phyloP scores from a whole-genome alignment of 371 early-diverging fungal genomes.

The Mucor ambiguus region DNA sequence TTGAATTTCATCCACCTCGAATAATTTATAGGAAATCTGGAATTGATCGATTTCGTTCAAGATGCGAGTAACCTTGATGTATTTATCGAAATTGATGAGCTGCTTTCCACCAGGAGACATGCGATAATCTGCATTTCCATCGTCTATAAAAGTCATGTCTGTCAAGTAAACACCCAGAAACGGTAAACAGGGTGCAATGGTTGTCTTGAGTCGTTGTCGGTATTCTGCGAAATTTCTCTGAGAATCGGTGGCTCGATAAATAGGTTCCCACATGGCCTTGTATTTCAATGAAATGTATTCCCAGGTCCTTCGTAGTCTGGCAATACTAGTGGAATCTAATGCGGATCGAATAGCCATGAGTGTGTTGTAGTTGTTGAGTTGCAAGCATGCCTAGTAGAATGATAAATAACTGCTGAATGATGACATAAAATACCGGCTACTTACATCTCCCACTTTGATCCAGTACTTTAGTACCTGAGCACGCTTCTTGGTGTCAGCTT shows the following conservation, averaged over 20 bases:
- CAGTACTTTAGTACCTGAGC: conserved; percentile 69
- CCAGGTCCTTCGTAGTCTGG: conserved; percentile 78
- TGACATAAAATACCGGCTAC: neutral
- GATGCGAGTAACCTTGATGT: conserved; percentile 62
- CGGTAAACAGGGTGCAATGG: conserved; percentile 76
- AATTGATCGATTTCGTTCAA: conserved; percentile 80
- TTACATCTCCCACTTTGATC: conserved; percentile 65
- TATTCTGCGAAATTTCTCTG: conserved; percentile 79
- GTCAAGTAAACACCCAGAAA: conserved; percentile 87
- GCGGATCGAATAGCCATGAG: conserved; percentile 81
- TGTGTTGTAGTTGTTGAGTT: conserved; percentile 79
- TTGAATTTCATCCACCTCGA: conserved; percentile 62
- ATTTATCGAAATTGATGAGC: conserved; percentile 86
- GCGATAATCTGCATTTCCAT: conserved; percentile 48
- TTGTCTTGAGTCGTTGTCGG: conserved; percentile 62
- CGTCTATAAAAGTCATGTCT: conserved; percentile 83
- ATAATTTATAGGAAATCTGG: conserved; percentile 70
- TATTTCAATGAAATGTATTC: conserved; percentile 59
- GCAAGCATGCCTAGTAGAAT: conserved; percentile 51
- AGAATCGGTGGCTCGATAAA: conserved; percentile 68
- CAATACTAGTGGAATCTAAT: conserved; percentile 74
- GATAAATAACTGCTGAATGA: neutral
- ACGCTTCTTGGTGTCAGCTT: conserved; percentile 69
- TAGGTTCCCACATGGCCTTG: conserved; percentile 50
- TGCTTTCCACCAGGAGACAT: conserved; percentile 34